Evolutionary conservation across 1,139 yeast genomes (phyloP).

Genomic region (Tardiomyces depauwii): DNA sequence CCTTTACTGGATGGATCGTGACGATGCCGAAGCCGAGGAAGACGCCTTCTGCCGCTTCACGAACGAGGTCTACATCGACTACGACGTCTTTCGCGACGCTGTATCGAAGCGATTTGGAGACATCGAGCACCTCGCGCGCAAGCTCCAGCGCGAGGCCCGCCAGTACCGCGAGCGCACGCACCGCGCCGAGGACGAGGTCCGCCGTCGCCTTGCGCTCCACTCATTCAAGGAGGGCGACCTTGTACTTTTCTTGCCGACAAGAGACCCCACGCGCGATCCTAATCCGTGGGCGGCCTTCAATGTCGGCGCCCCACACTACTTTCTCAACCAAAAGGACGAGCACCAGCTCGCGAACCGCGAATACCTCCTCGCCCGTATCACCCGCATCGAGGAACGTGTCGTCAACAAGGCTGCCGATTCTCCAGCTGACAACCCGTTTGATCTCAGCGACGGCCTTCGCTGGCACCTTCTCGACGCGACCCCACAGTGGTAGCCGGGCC

Average conservation of each 20-base stretch:
- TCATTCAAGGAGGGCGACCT: constrained; percentile 58
- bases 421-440: constrained; percentile 32
- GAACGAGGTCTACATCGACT: constrained; percentile 31
- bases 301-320: constrained; percentile 69
- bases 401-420: constrained; percentile 17
- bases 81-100: constrained; percentile 48
- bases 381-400: constrained; percentile 35
- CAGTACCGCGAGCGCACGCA: constrained; percentile 32
- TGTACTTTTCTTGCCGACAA: constrained; percentile 74
- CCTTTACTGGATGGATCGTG: constrained; percentile 22
- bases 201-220: constrained; percentile 51
- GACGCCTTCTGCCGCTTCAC: constrained; percentile 19
- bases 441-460: constrained; percentile 35
- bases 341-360: constrained; percentile 35
- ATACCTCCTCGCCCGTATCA: constrained; percentile 62
- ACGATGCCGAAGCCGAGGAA: constrained; percentile 8
- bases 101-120: constrained; percentile 74
- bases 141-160: constrained; percentile 65
- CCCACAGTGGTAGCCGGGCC: constrained; percentile 5
- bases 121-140: constrained; percentile 85
- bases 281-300: constrained; percentile 87
- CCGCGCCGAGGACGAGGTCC: constrained; percentile 27
- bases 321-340: constrained; percentile 35
- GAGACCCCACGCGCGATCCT: constrained; percentile 32
- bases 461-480: constrained; percentile 26